Percentiles rank a stretch among this genome's conserved stretches.
Conservation (phyloP, 1,284 basidiomycete genomes). For the Agaricales sp. region DNA sequence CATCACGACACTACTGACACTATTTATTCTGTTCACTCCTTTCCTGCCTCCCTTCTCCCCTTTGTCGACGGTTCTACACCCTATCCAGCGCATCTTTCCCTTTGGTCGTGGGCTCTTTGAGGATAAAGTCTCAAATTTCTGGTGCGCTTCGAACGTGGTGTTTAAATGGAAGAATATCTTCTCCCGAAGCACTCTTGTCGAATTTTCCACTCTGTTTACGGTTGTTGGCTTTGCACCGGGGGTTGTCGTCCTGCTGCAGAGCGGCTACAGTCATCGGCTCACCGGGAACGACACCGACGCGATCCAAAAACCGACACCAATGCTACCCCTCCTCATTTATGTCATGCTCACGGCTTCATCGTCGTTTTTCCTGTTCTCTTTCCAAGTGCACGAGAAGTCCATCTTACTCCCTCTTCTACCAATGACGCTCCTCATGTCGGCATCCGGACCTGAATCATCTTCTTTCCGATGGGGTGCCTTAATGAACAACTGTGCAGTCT, state of each 20-base stretch:
- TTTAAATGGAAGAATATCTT: constrained; percentile 69
- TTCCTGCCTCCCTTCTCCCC: constrained; percentile 45
- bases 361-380: constrained; percentile 92
- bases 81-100: constrained; percentile 81
- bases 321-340: constrained; percentile 55
- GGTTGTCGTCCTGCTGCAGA: constrained; percentile 41
- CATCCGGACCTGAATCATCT: constrained; percentile 45
- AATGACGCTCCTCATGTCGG: constrained; percentile 69
- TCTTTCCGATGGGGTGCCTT: constrained; percentile 74
- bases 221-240: constrained; percentile 57
- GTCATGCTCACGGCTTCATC: constrained; percentile 66
- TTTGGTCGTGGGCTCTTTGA: constrained; percentile 88
- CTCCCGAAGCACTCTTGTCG: constrained; percentile 38
- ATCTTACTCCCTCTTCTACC: constrained; percentile 85
- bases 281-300: constrained; percentile 4
- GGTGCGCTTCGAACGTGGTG: constrained; percentile 86
- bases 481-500: constrained; percentile 80
- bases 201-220: constrained; percentile 47
- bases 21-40: constrained; percentile 64
- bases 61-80: constrained; percentile 35
- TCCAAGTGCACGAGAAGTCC: constrained; percentile 93
- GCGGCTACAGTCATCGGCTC: constrained; percentile 30
- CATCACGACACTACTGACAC: constrained; percentile 44
- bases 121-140: constrained; percentile 95
- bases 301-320: constrained; percentile 27